Evolutionary conservation across 495 filamentous ascomycete genomes (phyloP).

Genomic region (Niebla homalea): DNA sequence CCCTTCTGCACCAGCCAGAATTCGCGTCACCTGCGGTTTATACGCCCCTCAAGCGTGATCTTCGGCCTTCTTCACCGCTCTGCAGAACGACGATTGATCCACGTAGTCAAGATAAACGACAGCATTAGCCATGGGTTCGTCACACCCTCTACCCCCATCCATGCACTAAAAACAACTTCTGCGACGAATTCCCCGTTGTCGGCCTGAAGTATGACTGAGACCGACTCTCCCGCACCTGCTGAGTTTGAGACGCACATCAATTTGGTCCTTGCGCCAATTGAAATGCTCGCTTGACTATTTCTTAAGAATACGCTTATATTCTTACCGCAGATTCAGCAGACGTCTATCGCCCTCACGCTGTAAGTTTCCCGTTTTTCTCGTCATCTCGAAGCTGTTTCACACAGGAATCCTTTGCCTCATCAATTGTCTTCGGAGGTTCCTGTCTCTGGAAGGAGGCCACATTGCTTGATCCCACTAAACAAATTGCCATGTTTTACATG

Average conservation of each 20-base stretch:
- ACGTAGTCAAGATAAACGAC: not conserved
- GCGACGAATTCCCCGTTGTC: not conserved
- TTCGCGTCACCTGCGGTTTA: constrained; percentile 9
- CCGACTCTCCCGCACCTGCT: constrained; percentile 7
- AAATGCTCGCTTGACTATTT: constrained; percentile 4
- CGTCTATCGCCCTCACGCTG: constrained; percentile 43
- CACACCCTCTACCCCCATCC: constrained; percentile 8
- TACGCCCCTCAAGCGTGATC: constrained; percentile 7
- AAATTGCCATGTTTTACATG: not conserved
- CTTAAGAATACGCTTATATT: constrained; percentile 18
- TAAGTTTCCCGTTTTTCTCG: constrained; percentile 25
- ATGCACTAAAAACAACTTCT: constrained; percentile 15
- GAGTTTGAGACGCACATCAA: constrained; percentile 8
- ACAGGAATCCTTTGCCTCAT: not conserved
- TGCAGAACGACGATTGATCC: constrained; percentile 8
- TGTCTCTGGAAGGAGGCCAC: constrained; percentile 1
- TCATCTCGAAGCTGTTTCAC: constrained; percentile 1
- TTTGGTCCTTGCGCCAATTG: constrained; percentile 12
- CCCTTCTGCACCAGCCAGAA: constrained; percentile 9
- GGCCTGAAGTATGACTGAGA: constrained; percentile 3
- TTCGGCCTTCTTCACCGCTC: constrained; percentile 13
- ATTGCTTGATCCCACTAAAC: constrained; percentile 7
- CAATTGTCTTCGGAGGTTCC: not conserved
- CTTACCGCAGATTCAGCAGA: constrained; percentile 30
- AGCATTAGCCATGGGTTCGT: constrained; percentile 17